Conservation (phyloP, 495 filamentous ascomycete species). For the Paragyromitra xinjiangensis region DNA sequence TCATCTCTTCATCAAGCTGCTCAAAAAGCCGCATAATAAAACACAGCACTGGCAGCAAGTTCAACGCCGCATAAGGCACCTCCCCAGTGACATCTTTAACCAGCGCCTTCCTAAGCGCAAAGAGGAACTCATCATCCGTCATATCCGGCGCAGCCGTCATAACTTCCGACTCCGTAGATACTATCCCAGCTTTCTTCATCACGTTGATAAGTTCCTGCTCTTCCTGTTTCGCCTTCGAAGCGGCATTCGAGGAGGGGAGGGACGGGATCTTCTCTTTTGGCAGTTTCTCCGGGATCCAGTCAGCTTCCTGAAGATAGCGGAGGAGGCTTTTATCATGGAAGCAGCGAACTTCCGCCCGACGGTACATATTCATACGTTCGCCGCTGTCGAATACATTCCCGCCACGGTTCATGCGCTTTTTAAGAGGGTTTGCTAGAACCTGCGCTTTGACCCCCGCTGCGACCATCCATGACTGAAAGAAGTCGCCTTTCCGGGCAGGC, state of each 20-base stretch:
- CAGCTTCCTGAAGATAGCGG: conserved; percentile 5
- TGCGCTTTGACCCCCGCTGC: conserved; percentile 25
- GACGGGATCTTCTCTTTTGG: conserved; percentile 8
- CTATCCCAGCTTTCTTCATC: conserved; percentile 7
- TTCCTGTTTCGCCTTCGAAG: neutral
- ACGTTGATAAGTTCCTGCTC: neutral
- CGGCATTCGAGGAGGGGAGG: neutral
- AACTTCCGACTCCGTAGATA: neutral
- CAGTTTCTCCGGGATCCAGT: conserved; percentile 26
- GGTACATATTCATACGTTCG: conserved; percentile 5
- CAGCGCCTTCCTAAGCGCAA: neutral
- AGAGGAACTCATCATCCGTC: conserved; percentile 12
- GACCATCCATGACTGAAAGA: conserved; percentile 14
- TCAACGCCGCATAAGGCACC: conserved; percentile 5
- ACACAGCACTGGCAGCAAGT: conserved; percentile 6
- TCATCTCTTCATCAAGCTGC: conserved; percentile 9
- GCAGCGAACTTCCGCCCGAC: conserved; percentile 3
- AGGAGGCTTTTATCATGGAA: conserved; percentile 19
- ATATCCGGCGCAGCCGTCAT: conserved; percentile 1
- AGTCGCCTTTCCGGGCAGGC: neutral
- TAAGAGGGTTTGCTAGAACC: conserved; percentile 6
- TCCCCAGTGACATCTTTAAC: conserved; percentile 3
- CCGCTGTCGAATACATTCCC: conserved; percentile 14
- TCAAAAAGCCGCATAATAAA: conserved; percentile 20
- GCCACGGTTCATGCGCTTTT: conserved; percentile 11